Evolutionary conservation across 2,329 filamentous ascomycete genomes (phyloP).

Genomic region (Trichophyton verrucosum): DNA sequence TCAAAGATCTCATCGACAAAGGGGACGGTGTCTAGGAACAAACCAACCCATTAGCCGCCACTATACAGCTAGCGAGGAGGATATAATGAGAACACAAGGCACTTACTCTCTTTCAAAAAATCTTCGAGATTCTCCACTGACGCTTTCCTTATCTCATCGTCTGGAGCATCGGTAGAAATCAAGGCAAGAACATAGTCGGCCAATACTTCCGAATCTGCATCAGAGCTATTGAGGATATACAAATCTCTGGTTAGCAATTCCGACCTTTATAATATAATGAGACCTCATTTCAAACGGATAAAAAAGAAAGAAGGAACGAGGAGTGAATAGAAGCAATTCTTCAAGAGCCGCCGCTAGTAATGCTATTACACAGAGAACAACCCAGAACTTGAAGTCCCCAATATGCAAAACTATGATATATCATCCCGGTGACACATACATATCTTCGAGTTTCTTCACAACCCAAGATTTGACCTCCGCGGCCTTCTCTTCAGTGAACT

Average conservation of each 20-base stretch:
- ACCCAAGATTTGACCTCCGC: conserved; percentile 46
- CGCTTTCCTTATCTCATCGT: conserved; percentile 40
- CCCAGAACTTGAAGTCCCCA: background rate
- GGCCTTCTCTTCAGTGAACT: conserved; percentile 42
- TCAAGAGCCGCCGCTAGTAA: background rate
- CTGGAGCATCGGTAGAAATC: conserved; percentile 43
- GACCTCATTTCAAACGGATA: background rate
- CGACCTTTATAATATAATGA: too few relatives aligned
- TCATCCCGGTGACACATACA: conserved; percentile 31
- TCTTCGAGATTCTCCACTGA: conserved; percentile 46
- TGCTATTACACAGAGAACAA: background rate
- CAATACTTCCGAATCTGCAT: conserved; percentile 49
- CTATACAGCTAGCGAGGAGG: background rate
- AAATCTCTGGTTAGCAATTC: background rate
- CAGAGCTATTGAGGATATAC: conserved; percentile 35
- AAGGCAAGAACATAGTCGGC: conserved; percentile 51
- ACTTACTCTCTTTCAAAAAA: conserved; percentile 44
- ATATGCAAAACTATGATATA: background rate
- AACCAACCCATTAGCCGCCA: background rate
- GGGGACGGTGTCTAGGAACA: conserved; percentile 33
- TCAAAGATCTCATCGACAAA: conserved; percentile 47
- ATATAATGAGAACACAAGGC: background rate
- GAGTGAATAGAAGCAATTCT: background rate
- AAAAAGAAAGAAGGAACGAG: background rate
- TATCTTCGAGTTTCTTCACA: conserved; percentile 45